Evolutionary conservation across 2,329 filamentous ascomycete species (phyloP), one percentile per base, ranked within the genome.

Genomic region (Phialophora macrospora): DNA sequence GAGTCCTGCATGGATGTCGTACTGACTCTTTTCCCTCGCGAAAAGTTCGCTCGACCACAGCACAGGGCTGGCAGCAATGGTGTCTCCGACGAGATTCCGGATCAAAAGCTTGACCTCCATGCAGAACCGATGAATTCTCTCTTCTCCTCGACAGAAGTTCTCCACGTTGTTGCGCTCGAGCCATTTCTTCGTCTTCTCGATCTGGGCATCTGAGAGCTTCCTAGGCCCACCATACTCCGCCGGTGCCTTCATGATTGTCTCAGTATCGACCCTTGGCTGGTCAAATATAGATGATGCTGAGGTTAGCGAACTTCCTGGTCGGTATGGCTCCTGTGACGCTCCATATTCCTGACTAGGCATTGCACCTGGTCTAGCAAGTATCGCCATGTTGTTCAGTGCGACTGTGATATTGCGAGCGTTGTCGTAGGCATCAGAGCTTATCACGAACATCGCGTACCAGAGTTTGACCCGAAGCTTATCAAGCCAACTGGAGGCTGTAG

Each of bases 381-480:
- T 87, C 81, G 67, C 89, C 95, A 99, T 98, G 7, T 90, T 92
- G 77, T 95, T 96, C 57, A 99, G 81, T 4, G 94, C 95, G 66
- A 91, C 85, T 5, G 93, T 91, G 55, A 98, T 89, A 70, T 94
- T 92, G 65, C 89, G 89, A 46, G 92, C 92, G 71, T 96, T 90
- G 66, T 95, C 91, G 73, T 97, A 98, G 9, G 88, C 87, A 56
- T 88, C 90, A 3, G 95, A 97, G 73, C 94, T 93, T 68, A 92
- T 90, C 30, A 98, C 93, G 76, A 97, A 93, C 1, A 91, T 94
- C 66, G 95, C 91, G 76, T 96, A 99, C 95, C 95, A 99, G 91
- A 98, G 97, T 82, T 98, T 98, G 76, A 97, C 91, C 49, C 95
- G 87, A 46, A 97, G 83, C 24, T 90, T 88, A 64, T 88, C 87